A percentile compares a stretch with the other conserved stretches of the same genome.
Evolutionary conservation across 2,329 filamentous ascomycete species (phyloP).

Genomic region (Aspergillus glaucus): DNA sequence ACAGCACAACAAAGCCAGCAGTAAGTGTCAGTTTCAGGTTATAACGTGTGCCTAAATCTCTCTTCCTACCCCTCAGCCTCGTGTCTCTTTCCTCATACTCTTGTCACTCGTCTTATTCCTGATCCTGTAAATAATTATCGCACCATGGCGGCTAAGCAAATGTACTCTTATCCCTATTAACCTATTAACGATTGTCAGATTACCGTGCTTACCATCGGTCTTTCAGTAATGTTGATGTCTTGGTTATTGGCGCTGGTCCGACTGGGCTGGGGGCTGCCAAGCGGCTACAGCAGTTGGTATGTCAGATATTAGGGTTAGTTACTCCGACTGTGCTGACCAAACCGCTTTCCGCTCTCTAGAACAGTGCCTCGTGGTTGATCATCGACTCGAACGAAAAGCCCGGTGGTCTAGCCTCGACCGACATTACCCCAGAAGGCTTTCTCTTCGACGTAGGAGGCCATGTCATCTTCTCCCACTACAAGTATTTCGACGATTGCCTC

Average conservation of each 20-base stretch:
- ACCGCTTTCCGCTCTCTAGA: constrained; percentile 45
- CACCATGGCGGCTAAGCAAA: no score
- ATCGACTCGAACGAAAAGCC: constrained; percentile 86
- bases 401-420: constrained; percentile 91
- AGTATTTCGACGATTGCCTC: constrained; percentile 99
- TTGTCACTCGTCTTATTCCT: no score
- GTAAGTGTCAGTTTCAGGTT: no score
- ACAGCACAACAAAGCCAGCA: no score
- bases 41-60: no score
- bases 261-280: constrained; percentile 97
- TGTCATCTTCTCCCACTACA: constrained; percentile 99
- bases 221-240: constrained; percentile 81
- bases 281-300: constrained; percentile 90
- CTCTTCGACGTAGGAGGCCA: constrained; percentile 98
- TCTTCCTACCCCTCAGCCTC: no score
- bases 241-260: constrained; percentile 95
- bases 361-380: constrained; percentile 92
- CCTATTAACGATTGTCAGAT: no score
- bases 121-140: no score
- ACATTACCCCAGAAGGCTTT: constrained; percentile 92
- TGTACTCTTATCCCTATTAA: no score
- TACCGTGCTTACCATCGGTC: not conserved
- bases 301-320: constrained; percentile 26
- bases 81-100: no score
- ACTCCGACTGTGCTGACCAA: constrained; percentile 4